Evolutionary conservation across 805 yeast species (phyloP), one percentile per base, ranked within the genome.

Genomic region (Yamadazyma tumulicola): DNA sequence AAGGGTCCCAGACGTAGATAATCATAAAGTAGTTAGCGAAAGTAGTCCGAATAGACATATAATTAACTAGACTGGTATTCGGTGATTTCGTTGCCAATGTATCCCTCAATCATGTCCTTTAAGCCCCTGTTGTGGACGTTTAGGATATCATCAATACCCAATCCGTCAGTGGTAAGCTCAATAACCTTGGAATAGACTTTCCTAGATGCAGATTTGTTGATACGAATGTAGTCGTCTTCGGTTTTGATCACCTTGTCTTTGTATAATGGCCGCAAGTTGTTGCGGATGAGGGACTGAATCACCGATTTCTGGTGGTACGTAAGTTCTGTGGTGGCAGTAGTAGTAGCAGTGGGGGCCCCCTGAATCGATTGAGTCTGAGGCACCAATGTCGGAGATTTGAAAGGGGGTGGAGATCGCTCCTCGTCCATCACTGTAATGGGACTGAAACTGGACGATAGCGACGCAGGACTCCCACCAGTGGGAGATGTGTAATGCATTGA

Each of bases 161-260:
- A 21, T 14, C 41, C 45, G 18, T 4, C 38, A 38, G n/a, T 31
- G 25, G 26, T 37, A 36, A 43, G 31, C n/a, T 43, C 18, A 19
- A 49, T 30, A 12, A 65, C 50, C 5, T 54, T 49, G 13, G 57
- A 57, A 51, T 85, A 85, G 13, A 83, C 53, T 27, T 61, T 59
- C 34, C 85, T 65, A 10, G 89, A 81, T 5, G 83, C 78, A 3
- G 58, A 59, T 57, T 74, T 75, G 56, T 85, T 85, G 35, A 84
- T 67, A 11, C 53, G 54, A 3, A 86, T 81, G 51, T 79, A 85
- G 32, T 56, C 58, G 8, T 47, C 49, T 41, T 66, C 70, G 4
- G 56, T 35, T 4, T 38, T 44, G 10, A 64, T 63, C 14, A 44
- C 32, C 15, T 29, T 30, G 0, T 59, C 55, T 12, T 60, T 54